Percentiles rank a stretch among this genome's conserved stretches.
Conservation (phyloP, 2,329 filamentous ascomycete species). For the Penicillium thymicola region DNA sequence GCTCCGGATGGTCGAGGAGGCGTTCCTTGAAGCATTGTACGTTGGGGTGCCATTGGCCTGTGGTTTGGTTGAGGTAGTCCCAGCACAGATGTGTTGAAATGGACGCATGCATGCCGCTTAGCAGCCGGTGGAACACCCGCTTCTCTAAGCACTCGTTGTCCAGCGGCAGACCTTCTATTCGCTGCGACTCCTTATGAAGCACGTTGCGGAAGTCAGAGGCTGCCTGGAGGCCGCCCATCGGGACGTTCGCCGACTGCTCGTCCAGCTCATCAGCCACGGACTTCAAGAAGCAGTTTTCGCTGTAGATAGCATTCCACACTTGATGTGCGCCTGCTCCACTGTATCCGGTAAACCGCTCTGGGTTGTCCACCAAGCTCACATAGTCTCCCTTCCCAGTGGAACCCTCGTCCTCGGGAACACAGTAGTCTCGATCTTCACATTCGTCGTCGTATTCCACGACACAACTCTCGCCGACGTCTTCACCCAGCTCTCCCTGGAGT, state of each 20-base stretch:
- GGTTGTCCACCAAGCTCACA: slow-evolving; percentile 88
- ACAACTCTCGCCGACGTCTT: slow-evolving; percentile 88
- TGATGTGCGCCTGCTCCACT: slow-evolving; percentile 77
- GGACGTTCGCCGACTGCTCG: slow-evolving; percentile 29
- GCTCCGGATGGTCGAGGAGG: slow-evolving; percentile 81
- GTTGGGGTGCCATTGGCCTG: slow-evolving; percentile 89
- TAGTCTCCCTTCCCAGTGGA: slow-evolving; percentile 87
- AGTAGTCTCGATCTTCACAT: slow-evolving; percentile 95
- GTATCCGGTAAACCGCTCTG: slow-evolving; percentile 94
- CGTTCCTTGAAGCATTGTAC: slow-evolving; percentile 81
- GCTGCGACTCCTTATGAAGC: slow-evolving; percentile 47
- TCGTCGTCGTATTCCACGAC: slow-evolving; percentile 97
- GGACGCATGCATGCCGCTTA: slow-evolving; percentile 97
- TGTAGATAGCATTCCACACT: slow-evolving; percentile 95
- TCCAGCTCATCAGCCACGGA: slow-evolving; percentile 29
- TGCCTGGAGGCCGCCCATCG: slow-evolving; percentile 51
- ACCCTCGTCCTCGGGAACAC: slow-evolving; percentile 90
- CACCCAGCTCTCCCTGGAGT: slow-evolving; percentile 76
- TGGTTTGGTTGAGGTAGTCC: slow-evolving; percentile 93
- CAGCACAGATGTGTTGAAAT: slow-evolving; percentile 96
- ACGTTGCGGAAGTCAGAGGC: slow-evolving; percentile 60
- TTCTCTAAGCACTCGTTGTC: slow-evolving; percentile 97
- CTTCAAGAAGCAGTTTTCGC: slow-evolving; percentile 88
- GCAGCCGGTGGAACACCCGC: slow-evolving; percentile 93
- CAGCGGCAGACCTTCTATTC: slow-evolving; percentile 61